These are phyloP conservation scores for Peterozyma toletana DNA, from an alignment of 805 yeast species.

Conservation along the genomic window DNA sequence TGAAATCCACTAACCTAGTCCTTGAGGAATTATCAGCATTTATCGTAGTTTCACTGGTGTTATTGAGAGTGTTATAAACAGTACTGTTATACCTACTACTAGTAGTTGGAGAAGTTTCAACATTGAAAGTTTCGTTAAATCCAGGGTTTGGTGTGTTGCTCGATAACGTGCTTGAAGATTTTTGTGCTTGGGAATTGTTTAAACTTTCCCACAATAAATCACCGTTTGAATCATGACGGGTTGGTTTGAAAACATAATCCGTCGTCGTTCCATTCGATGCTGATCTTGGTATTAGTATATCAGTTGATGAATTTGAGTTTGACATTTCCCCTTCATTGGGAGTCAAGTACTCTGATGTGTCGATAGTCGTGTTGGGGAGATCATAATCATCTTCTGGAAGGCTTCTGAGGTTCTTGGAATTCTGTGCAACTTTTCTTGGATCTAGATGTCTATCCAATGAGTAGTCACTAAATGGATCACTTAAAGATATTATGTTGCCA, in stretches of 20 bases:
- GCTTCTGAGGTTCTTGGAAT: conserved; percentile 8
- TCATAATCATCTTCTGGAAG: not conserved
- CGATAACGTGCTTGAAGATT: not conserved
- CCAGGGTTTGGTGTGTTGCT: not conserved
- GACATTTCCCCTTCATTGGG: conserved; percentile 1
- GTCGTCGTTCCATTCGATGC: conserved; percentile 4
- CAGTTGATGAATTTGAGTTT: conserved; percentile 4
- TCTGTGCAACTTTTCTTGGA: not conserved
- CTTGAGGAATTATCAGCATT: not conserved
- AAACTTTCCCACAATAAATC: conserved; percentile 19
- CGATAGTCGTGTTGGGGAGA: not conserved
- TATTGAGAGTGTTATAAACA: conserved; percentile 3
- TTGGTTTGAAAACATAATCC: conserved; percentile 22
- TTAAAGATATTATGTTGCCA: conserved; percentile 30
- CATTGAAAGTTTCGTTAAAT: not conserved
- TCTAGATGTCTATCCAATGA: conserved; percentile 3
- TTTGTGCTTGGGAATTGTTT: conserved; percentile 1
- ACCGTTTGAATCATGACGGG: conserved; percentile 17
- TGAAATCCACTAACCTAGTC: conserved; percentile 29
- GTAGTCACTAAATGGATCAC: conserved; percentile 3
- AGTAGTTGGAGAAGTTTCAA: not conserved
- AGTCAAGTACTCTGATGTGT: conserved; percentile 2
- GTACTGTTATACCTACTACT: conserved; percentile 1
- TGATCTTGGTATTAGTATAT: not conserved
- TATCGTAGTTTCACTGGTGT: conserved; percentile 4